These are phyloP conservation scores for Spathaspora girioi DNA, from an alignment of 805 yeast genomes.

Conservation along the genomic window DNA sequence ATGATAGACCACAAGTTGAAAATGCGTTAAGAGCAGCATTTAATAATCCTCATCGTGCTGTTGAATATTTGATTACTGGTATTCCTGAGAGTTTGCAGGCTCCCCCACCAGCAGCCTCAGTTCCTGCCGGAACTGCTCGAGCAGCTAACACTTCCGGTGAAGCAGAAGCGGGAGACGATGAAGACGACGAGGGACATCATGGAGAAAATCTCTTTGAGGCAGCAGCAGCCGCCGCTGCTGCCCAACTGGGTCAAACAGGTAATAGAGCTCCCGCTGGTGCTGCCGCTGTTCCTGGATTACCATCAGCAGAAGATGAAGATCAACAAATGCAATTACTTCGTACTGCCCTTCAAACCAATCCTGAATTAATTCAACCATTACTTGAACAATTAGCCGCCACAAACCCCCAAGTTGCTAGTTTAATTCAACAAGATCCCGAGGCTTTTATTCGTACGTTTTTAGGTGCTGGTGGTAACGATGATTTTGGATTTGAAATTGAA, in stretches of 20 bases:
- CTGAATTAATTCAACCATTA: slow-evolving; percentile 81
- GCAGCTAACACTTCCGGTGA: slow-evolving; percentile 15
- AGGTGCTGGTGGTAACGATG: slow-evolving; percentile 50
- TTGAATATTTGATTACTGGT: slow-evolving; percentile 88
- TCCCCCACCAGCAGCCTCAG: slow-evolving; percentile 21
- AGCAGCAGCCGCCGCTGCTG: slow-evolving; percentile 36
- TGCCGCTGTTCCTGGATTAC: slow-evolving; percentile 29
- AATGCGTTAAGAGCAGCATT: slow-evolving; percentile 91
- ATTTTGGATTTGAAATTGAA: slow-evolving; percentile 36
- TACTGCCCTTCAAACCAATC: slow-evolving; percentile 76
- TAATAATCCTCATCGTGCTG: slow-evolving; percentile 97
- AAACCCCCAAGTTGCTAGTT: slow-evolving; percentile 80
- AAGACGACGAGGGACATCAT: slow-evolving; percentile 26
- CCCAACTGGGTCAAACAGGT: slow-evolving; percentile 23
- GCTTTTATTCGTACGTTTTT: slow-evolving; percentile 73
- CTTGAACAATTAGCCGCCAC: slow-evolving; percentile 76
- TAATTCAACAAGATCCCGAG: slow-evolving; percentile 85
- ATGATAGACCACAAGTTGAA: slow-evolving; percentile 81
- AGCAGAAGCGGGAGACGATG: slow-evolving; percentile 24
- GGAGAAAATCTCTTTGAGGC: slow-evolving; percentile 54
- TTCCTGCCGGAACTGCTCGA: slow-evolving; percentile 16
- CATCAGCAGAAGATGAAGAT: slow-evolving; percentile 32
- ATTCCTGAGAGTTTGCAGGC: slow-evolving; percentile 64
- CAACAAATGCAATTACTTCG: slow-evolving; percentile 57
- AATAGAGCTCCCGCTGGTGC: slow-evolving; percentile 9